phyloP scores from a whole-genome alignment of 106 monocot genomes.

The Dendrobium chrysotoxum region DNA sequence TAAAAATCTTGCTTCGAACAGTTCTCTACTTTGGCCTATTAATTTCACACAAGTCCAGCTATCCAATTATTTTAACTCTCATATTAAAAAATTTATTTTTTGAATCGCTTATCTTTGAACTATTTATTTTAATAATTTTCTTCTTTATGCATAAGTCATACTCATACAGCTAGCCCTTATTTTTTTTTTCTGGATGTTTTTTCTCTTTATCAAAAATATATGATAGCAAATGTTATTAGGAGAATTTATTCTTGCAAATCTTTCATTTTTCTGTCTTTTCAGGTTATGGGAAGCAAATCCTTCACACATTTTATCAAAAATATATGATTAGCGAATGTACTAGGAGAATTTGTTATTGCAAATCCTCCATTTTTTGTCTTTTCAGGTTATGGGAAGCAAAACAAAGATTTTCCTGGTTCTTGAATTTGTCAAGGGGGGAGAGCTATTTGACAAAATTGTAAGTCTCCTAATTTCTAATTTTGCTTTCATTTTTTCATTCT shows the following conservation, averaged over 20 bases:
- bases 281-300: conserved; percentile 66
- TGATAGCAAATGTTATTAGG: neutral
- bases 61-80: neutral
- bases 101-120: neutral
- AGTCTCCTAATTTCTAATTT: conserved; percentile 14
- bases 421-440: conserved; percentile 56
- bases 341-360: neutral
- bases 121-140: neutral
- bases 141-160: neutral
- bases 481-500: neutral
- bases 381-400: conserved; percentile 71
- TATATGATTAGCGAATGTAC: neutral
- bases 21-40: neutral
- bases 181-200: too few species aligned
- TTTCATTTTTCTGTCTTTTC: neutral
- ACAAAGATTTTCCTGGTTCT: conserved; percentile 63
- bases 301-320: too few species aligned
- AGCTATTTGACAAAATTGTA: conserved; percentile 79
- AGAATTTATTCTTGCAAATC: neutral
- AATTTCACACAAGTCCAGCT: neutral
- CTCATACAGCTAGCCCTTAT: neutral
- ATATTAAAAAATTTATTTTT: neutral
- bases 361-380: neutral
- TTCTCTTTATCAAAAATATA: neutral
- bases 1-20: neutral